A percentile compares a stretch with the other conserved stretches of the same genome.
These are phyloP conservation scores for Fusarium metavorans DNA, from an alignment of 2,329 filamentous ascomycete species.

Conservation along the genomic window DNA sequence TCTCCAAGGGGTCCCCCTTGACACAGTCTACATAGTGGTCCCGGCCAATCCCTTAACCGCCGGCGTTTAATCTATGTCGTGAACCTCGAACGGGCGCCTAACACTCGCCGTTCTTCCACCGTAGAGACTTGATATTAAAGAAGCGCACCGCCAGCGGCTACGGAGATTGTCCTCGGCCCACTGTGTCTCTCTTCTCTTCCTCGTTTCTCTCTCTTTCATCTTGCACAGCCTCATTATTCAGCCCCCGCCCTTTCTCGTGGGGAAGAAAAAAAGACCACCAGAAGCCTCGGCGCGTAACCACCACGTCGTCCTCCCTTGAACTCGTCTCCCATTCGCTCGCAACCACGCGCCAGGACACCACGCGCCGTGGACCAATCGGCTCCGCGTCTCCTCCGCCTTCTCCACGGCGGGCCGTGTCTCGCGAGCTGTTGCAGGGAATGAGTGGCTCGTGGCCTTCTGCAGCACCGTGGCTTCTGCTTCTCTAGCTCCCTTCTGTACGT, in stretches of 20 bases:
- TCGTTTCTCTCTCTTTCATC: background rate
- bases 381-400: conserved; percentile 19
- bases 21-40: conserved; percentile 23
- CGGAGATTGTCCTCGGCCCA: conserved; percentile 42
- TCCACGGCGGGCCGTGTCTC: conserved; percentile 16
- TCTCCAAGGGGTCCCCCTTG: conserved; percentile 6
- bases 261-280: background rate
- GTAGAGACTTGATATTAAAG: conserved; percentile 23
- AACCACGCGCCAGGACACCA: conserved; percentile 39
- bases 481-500: background rate
- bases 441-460: conserved; percentile 29
- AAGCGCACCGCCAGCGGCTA: conserved; percentile 37
- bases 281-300: conserved; percentile 5
- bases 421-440: conserved; percentile 10
- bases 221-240: conserved; percentile 31
- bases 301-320: conserved; percentile 2
- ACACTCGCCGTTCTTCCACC: conserved; percentile 1
- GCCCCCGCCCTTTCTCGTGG: background rate
- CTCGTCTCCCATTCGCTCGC: conserved; percentile 36
- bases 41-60: conserved; percentile 35
- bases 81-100: conserved; percentile 37
- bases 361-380: conserved; percentile 32
- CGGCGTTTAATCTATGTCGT: conserved; percentile 31
- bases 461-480: conserved; percentile 17
- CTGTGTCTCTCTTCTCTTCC: conserved; percentile 8